phyloP scores from a whole-genome alignment of 495 filamentous ascomycete genomes.

The Aspergillus steynii region DNA sequence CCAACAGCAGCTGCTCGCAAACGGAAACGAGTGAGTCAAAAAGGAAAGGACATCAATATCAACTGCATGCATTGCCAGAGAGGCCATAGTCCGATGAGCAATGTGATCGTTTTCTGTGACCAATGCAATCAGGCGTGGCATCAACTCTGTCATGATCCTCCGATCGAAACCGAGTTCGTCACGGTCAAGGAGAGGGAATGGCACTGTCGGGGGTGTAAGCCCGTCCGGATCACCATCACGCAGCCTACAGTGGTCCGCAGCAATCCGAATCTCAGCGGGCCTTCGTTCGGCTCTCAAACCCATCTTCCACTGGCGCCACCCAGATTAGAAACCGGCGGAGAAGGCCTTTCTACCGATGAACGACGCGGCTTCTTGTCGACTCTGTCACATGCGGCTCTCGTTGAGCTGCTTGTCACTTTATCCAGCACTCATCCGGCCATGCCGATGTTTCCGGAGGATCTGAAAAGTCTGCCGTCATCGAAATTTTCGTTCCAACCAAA shows the following conservation, averaged over 20 bases:
- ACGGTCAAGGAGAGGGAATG: slow-evolving; percentile 67
- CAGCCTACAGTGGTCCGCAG: slow-evolving; percentile 24
- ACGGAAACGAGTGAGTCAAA: slow-evolving; percentile 45
- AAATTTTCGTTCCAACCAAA: slow-evolving; percentile 20
- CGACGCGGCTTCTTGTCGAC: slow-evolving; percentile 43
- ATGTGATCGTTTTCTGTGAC: slow-evolving; percentile 95
- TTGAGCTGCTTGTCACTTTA: slow-evolving; percentile 41
- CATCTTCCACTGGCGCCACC: slow-evolving; percentile 15
- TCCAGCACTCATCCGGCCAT: slow-evolving; percentile 34
- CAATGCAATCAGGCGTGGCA: slow-evolving; percentile 88
- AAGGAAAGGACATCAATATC: slow-evolving; percentile 42
- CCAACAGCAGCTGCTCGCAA: slow-evolving; percentile 30
- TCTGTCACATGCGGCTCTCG: slow-evolving; percentile 41
- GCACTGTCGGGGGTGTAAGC: slow-evolving; percentile 72
- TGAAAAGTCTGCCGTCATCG: slow-evolving; percentile 27
- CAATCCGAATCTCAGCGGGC: slow-evolving; percentile 24
- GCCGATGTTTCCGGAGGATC: slow-evolving; percentile 41
- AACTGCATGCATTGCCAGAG: slow-evolving; percentile 79
- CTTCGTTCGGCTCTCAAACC: slow-evolving; percentile 11
- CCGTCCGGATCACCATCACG: slow-evolving; percentile 31
- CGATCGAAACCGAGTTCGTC: slow-evolving; percentile 70
- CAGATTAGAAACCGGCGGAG: slow-evolving; percentile 25
- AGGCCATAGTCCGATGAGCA: slow-evolving; percentile 69
- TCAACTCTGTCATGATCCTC: slow-evolving; percentile 85
- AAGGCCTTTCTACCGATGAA: slow-evolving; percentile 28